Conservation (phyloP, 805 yeast species). For the Cyberlindnera euphorbiae region DNA sequence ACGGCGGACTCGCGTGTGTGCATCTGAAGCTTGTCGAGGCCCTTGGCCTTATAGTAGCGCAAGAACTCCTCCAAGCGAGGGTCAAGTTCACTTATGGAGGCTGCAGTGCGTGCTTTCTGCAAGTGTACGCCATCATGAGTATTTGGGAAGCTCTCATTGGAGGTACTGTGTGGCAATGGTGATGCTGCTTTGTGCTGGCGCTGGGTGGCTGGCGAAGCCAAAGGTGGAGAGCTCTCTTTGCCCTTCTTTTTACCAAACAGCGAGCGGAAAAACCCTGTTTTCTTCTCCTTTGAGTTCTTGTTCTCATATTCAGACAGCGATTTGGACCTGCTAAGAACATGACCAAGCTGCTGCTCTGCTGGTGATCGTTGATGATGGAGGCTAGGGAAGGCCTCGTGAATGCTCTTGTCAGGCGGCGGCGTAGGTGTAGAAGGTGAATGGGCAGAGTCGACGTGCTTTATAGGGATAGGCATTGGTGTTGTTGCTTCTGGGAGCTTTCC, state of each 20-base stretch:
- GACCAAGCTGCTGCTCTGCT: conserved; percentile 9
- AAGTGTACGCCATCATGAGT: conserved; percentile 1
- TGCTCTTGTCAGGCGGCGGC: conserved; percentile 6
- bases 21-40: conserved; percentile 20
- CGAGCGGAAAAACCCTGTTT: conserved; percentile 33
- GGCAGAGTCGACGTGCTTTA: conserved; percentile 2
- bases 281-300: conserved; percentile 20
- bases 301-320: conserved; percentile 26
- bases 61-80: conserved; percentile 44
- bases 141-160: neutral
- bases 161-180: neutral
- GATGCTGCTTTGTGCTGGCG: neutral
- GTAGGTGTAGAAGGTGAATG: neutral
- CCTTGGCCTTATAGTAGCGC: conserved; percentile 31
- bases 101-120: conserved; percentile 16
- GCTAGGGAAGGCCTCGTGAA: conserved; percentile 9
- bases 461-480: conserved; percentile 7
- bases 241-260: conserved; percentile 28
- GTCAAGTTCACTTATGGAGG: conserved; percentile 30
- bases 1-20: conserved; percentile 8
- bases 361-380: conserved; percentile 5
- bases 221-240: conserved; percentile 7
- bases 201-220: neutral
- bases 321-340: conserved; percentile 25
- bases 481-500: conserved; percentile 21